phyloP scores from a whole-genome alignment of 2,329 filamentous ascomycete genomes.

The Neofusicoccum sp. region DNA sequence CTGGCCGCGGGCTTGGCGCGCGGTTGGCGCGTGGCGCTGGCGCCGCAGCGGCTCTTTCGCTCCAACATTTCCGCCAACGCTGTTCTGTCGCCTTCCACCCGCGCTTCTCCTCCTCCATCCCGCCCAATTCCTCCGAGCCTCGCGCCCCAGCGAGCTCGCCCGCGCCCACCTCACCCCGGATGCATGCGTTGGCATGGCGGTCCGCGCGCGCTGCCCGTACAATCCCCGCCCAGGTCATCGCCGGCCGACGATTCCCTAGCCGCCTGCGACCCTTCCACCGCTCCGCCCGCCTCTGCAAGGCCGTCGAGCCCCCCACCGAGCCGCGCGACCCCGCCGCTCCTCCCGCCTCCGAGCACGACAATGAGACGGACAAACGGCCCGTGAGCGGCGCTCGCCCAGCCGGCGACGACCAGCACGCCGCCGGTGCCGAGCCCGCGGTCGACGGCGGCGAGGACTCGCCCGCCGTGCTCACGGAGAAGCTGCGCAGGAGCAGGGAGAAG shows the following conservation, averaged over 20 bases:
- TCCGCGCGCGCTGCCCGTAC: conserved; percentile 42
- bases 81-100: not conserved
- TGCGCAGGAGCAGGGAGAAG: conserved; percentile 35
- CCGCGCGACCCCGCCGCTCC: conserved; percentile 19
- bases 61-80: conserved; percentile 15
- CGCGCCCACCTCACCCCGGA: conserved; percentile 32
- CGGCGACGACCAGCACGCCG: conserved; percentile 23
- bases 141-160: conserved; percentile 17
- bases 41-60: not conserved
- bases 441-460: conserved; percentile 28
- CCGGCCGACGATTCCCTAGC: conserved; percentile 36
- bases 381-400: not conserved
- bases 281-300: conserved; percentile 24
- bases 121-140: conserved; percentile 23
- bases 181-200: conserved; percentile 42
- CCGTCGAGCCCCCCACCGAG: conserved; percentile 26
- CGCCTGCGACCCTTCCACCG: conserved; percentile 36
- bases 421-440: conserved; percentile 21
- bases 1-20: not conserved
- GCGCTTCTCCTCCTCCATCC: not conserved
- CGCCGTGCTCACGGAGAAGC: conserved; percentile 35
- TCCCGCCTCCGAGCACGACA: not conserved
- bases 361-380: not conserved
- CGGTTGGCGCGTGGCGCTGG: conserved; percentile 2
- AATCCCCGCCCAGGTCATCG: conserved; percentile 37